Conservation (phyloP, 805 yeast genomes). For the Yarrowia deformans region DNA sequence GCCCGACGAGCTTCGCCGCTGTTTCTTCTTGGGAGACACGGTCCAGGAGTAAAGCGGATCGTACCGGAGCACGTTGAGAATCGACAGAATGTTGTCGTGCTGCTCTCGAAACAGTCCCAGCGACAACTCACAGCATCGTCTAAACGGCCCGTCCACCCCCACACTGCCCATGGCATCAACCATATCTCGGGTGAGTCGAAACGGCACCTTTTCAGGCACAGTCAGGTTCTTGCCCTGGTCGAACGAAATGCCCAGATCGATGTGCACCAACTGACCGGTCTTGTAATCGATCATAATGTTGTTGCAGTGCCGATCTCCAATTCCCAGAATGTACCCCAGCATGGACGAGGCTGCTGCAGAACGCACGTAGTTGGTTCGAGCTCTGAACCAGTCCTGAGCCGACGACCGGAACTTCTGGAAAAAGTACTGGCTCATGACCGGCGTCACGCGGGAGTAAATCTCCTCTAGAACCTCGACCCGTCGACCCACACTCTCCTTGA, state of each 20-base stretch:
- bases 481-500: constrained; percentile 46
- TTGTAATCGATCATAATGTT: constrained; percentile 79
- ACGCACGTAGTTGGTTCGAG: constrained; percentile 68
- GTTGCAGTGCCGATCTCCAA: constrained; percentile 95
- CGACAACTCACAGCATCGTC: constrained; percentile 74
- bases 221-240: constrained; percentile 88
- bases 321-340: constrained; percentile 85
- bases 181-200: constrained; percentile 85
- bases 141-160: constrained; percentile 82
- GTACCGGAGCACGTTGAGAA: constrained; percentile 83
- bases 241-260: constrained; percentile 95
- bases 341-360: constrained; percentile 88
- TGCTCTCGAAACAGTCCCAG: constrained; percentile 70
- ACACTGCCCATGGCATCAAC: constrained; percentile 92
- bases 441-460: constrained; percentile 62
- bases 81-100: constrained; percentile 73
- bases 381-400: constrained; percentile 76
- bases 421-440: constrained; percentile 76
- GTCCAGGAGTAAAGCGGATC: constrained; percentile 93
- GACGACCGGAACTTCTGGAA: constrained; percentile 63
- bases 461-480: constrained; percentile 52
- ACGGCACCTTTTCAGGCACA: constrained; percentile 93
- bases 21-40: constrained; percentile 60
- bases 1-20: constrained; percentile 48
- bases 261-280: constrained; percentile 95